Evolutionary conservation across 2,329 filamentous ascomycete genomes (phyloP).

Genomic region (Blumeriella jaapii): DNA sequence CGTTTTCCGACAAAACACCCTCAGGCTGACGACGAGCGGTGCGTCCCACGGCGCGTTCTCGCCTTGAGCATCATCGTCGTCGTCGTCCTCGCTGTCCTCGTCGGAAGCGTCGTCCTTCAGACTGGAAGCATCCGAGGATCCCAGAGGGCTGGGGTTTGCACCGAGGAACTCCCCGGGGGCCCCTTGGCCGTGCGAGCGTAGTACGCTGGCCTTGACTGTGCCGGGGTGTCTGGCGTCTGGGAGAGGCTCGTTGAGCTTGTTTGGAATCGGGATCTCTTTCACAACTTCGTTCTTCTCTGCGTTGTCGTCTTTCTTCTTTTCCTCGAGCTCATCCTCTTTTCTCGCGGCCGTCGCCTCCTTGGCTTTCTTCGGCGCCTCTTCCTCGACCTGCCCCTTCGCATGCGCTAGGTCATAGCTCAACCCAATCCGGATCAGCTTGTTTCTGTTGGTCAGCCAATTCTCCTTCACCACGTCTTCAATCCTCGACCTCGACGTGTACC

Average conservation of each 20-base stretch:
- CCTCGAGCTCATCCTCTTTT: conserved; percentile 29
- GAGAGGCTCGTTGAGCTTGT: conserved; percentile 6
- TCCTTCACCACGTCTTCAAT: conserved; percentile 34
- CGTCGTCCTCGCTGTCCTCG: conserved; percentile 10
- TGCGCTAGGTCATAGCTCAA: conserved; percentile 49
- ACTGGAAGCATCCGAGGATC: too few species aligned
- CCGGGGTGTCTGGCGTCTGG: background rate
- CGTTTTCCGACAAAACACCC: conserved; percentile 43
- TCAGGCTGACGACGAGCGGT: conserved; percentile 47
- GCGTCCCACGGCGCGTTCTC: conserved; percentile 51
- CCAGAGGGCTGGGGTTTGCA: too few species aligned
- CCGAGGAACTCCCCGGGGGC: too few species aligned
- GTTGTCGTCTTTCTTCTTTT: conserved; percentile 28
- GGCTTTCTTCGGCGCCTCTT: conserved; percentile 34
- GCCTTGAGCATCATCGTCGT: conserved; percentile 42
- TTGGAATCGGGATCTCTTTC: conserved; percentile 11
- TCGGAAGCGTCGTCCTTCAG: background rate
- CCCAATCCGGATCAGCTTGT: conserved; percentile 48
- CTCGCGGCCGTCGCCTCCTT: too few species aligned
- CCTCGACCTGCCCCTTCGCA: conserved; percentile 43
- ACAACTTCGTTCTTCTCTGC: conserved; percentile 7
- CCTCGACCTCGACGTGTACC: conserved; percentile 31
- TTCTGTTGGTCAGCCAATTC: conserved; percentile 29
- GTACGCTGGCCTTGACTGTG: background rate
- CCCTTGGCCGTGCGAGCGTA: too few species aligned